Conservation (phyloP, 352 stramenopile species). For the Globisporangium okanoganense region DNA sequence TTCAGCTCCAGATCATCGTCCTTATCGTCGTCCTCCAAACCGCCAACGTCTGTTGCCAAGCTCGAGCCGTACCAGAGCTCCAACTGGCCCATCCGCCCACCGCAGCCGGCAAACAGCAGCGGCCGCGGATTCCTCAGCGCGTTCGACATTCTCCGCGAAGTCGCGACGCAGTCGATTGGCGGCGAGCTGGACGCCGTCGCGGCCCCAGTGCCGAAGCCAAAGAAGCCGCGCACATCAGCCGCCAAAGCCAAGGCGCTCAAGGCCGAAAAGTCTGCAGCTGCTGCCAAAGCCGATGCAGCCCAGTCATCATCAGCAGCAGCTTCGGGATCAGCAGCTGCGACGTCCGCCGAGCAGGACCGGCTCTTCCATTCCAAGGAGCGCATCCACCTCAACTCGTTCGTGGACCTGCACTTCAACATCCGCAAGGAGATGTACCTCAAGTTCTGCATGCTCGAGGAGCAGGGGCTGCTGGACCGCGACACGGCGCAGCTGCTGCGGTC, state of each 20-base stretch:
- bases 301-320: conserved; percentile 6
- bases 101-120: background rate
- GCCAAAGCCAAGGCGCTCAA: conserved; percentile 13
- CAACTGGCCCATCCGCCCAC: conserved; percentile 18
- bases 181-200: conserved; percentile 38
- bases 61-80: conserved; percentile 23
- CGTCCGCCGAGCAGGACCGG: conserved; percentile 23
- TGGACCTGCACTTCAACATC: conserved; percentile 81
- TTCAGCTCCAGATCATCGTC: background rate
- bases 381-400: conserved; percentile 74
- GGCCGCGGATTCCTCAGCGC: conserved; percentile 45
- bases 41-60: background rate
- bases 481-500: conserved; percentile 67
- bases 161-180: conserved; percentile 67
- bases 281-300: conserved; percentile 4
- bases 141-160: conserved; percentile 80
- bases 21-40: background rate
- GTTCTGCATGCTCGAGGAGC: conserved; percentile 76
- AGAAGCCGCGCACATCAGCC: conserved; percentile 13
- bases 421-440: conserved; percentile 86
- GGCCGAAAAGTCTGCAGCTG: conserved; percentile 10
- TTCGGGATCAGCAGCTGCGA: background rate
- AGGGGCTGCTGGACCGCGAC: conserved; percentile 62
- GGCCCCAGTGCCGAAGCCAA: conserved; percentile 19
- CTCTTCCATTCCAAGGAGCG: conserved; percentile 37